Evolutionary conservation across 176 grass and related monocot species (phyloP), one percentile per base, ranked within the genome.

Genomic region (Cymbopogon citratus): DNA sequence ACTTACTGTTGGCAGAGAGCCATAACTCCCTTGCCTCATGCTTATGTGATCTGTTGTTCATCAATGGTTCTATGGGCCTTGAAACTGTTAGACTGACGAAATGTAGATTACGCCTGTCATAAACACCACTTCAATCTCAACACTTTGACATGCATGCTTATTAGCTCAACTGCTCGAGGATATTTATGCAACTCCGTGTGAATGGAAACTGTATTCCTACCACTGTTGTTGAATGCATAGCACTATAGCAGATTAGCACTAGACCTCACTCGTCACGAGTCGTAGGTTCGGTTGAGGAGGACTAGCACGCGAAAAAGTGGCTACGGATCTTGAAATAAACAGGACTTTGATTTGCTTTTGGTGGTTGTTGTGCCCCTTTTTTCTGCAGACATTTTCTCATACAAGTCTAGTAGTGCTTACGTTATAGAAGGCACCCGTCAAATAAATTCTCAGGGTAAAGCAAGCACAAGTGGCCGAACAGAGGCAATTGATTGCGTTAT

Each of bases 401-500:
- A 12, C 41, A 43, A 43, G 41, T 43, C 41, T 43, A 12, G 41
- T 43, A n/a, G n/a, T n/a, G 39, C 39, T 41, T 41, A 41, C 39
- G 39, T 41, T n/a, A n/a, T 41, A 41, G 40, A 43, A 43, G 41
- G 44, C 13, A 13, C 44, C 44, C 44, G 44, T 46, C 44, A 46
- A 44, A 44, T 44, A 44, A 44, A 44, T 44, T 44, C 43, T 21
- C 40, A 44, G 41, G 43, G 12, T 48, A 15, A 48, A 48, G 51
- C 44, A 56, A 52, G 18, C 36, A 14, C 69, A 74, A 12, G 21
- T 76, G 48, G 28, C 28, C 25, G 5, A 72, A 45, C 36, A 74
- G 80, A 84, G 45, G 16, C 44, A 36, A 44, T 79, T 48, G 28
- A 62, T 80, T 69, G 81, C 69, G 70, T 57, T 49, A 61, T 18